Evolutionary conservation across 2,329 filamentous ascomycete species (phyloP), one percentile per base, ranked within the genome.

Genomic region (Cladophialophora bantiana): DNA sequence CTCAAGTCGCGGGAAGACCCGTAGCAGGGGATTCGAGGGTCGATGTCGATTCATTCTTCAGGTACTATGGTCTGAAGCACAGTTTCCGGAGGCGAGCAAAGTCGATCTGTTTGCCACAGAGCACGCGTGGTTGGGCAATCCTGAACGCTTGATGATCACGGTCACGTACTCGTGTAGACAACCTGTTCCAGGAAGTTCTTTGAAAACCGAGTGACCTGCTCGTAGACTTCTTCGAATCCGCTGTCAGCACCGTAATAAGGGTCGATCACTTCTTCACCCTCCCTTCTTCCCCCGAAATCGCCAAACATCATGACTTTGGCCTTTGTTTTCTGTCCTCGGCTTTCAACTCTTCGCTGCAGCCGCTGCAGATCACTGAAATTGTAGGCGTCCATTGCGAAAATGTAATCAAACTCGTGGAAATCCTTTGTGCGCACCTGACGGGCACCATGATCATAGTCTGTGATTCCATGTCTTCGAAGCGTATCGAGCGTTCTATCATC

Each of bases 301-400:
- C 95, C 95, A 81, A 95, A 98, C 57, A 98, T 80, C 84, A 91
- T 89, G 61, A 96, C 87, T 65, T 82, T 81, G 0, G 83, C 84
- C 45, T 76, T 77, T 4, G 74, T 69, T 20, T 76, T 76, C 13
- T 77, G 75, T 2, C 77, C 79, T 58, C 72, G 78, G 67, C 69
- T 81, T 64, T 74, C 79, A 69, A 61, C 75, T 74, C 72, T 75
- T 7, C 74, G 71, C 9, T 84, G 81, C 48, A 72, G 48, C 53
- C 67, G 65, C 71, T 85, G 86, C 71, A 86, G 83, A 66, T 87
- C 83, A 74, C 88, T 78, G 53, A 96, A 82, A 77, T 98, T 98
- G 54, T 88, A 87, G 57, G 87, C 84, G 77, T 99, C 95, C 95
- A 99, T 99, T 68, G 92, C 94, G 65, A 99, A 89, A 67, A 99